Evolutionary conservation across 1,284 basidiomycete species (phyloP), one percentile per base, ranked within the genome.

Genomic region (Athelia psychrophila): DNA sequence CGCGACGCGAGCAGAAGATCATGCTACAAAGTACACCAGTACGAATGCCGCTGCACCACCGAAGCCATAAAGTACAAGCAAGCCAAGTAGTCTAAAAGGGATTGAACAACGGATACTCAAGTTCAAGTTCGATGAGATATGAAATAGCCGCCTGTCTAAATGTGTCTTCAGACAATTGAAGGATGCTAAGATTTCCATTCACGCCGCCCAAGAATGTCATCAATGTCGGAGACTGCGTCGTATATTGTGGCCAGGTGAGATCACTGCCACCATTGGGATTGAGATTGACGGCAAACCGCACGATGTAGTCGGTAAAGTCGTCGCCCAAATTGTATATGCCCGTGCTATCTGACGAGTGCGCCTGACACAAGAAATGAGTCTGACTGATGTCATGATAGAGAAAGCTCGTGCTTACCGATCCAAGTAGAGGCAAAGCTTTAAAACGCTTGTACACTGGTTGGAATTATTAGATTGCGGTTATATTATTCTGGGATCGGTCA

Each of bases 211-310:
- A 57, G 61, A 82, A 76, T 2, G 73, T 72, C 47, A 83, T 55
- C 42, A 80, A 60, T 36, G 71, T 67, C 8, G 73, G 73, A 16
- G 66, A 62, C 0, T 53, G 48, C 1, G 64, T 55, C 2, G 69
- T 67, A 52, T 81, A 84, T 33, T 70, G 64, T 0, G 83, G 81
- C 83, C 82, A 84, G 4, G 62, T 58, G 42, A 72, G 60, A 8
- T 65, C 64, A 0, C 60, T 60, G 18, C 56, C 60, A 1, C 72
- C 68, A 49, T 83, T 83, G 3, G 80, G 80, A 51, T 81, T 66
- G 38, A 80, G 69, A 13, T 65, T 72, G 38, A 59, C 58, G 4
- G 66, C 68, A 51, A 80, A 80, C 23, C 63, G 70, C 52, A 76
- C 72, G 45, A 71, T 67, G 56, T 71, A 75, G 49, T 74, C 67